phyloP scores from a whole-genome alignment of 768 basidiomycete genomes.

The Mycena galericulata region DNA sequence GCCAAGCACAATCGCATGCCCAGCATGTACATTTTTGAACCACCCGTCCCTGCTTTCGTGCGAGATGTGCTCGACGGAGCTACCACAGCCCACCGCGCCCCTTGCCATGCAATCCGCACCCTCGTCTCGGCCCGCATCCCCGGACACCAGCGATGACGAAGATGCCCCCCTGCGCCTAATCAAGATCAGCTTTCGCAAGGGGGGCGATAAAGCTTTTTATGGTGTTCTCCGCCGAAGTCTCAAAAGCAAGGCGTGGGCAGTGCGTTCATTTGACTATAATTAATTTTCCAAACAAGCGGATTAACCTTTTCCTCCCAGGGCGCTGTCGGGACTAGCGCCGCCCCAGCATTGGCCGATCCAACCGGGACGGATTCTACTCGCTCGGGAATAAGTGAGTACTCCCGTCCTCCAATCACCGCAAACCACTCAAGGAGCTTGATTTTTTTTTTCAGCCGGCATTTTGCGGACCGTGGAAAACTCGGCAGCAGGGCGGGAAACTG shows the following conservation, averaged over 20 bases:
- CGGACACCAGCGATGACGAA: slow-evolving; percentile 47
- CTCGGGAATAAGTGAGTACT: slow-evolving; percentile 64
- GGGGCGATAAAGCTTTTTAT: slow-evolving; percentile 90
- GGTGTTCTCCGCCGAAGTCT: slow-evolving; percentile 77
- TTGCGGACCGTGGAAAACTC: slow-evolving; percentile 79
- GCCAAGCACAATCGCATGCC: slow-evolving; percentile 69
- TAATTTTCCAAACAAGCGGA: not conserved
- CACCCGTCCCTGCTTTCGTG: slow-evolving; percentile 77
- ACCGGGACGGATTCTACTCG: slow-evolving; percentile 39
- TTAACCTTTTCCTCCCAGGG: not conserved
- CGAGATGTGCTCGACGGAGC: slow-evolving; percentile 86
- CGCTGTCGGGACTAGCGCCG: not conserved
- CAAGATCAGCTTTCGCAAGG: slow-evolving; percentile 91
- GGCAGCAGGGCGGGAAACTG: slow-evolving; percentile 69
- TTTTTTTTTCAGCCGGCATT: slow-evolving; percentile 74
- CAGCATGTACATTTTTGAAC: slow-evolving; percentile 94
- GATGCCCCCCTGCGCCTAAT: slow-evolving; percentile 63
- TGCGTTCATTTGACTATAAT: slow-evolving; percentile 17
- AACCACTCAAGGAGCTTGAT: slow-evolving; percentile 5
- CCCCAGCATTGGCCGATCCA: slow-evolving; percentile 14
- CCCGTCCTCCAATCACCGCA: not conserved
- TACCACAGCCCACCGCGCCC: slow-evolving; percentile 50
- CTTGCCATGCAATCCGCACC: slow-evolving; percentile 69
- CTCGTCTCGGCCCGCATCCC: slow-evolving; percentile 72
- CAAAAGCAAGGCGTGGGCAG: slow-evolving; percentile 80